Conservation (phyloP, 345 rosid genomes). For the Cardiospermum halicacabum region DNA sequence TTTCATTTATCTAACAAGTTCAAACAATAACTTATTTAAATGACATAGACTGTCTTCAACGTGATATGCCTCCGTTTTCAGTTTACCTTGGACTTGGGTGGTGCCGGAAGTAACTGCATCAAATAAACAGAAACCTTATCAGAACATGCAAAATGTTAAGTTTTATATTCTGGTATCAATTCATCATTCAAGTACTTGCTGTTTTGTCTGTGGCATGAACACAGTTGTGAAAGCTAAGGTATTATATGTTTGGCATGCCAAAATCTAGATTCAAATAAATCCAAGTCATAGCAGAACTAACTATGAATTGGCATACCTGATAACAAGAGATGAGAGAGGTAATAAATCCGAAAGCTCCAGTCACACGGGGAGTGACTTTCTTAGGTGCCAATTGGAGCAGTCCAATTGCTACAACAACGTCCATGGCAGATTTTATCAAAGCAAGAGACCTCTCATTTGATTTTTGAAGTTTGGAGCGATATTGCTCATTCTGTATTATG, state of each 20-base stretch:
- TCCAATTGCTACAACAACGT: slow-evolving; percentile 80
- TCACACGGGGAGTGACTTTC: slow-evolving; percentile 84
- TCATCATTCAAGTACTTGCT: neutral
- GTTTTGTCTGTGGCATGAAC: neutral
- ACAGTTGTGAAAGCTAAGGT: neutral
- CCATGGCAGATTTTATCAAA: slow-evolving; percentile 77
- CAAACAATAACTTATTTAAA: slow-evolving; percentile 29
- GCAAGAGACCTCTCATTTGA: slow-evolving; percentile 84
- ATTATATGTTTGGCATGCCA: neutral
- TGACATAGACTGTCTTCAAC: slow-evolving; percentile 15
- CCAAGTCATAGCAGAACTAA: neutral
- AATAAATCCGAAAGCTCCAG: slow-evolving; percentile 80
- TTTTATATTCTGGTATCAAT: neutral
- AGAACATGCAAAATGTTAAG: neutral
- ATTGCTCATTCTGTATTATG: slow-evolving; percentile 58
- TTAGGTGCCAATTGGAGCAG: slow-evolving; percentile 85
- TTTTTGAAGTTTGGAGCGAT: slow-evolving; percentile 63
- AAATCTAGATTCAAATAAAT: neutral
- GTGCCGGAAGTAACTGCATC: slow-evolving; percentile 66
- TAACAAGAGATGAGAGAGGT: slow-evolving; percentile 90
- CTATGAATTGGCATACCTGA: slow-evolving; percentile 48
- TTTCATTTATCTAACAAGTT: slow-evolving; percentile 16
- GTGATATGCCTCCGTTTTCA: slow-evolving; percentile 26
- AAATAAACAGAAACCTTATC: slow-evolving; percentile 2
- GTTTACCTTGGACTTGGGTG: slow-evolving; percentile 47